Evolutionary conservation across 192 early-diverging fungal genomes (phyloP).

Genomic region (Podila clonocystis): DNA sequence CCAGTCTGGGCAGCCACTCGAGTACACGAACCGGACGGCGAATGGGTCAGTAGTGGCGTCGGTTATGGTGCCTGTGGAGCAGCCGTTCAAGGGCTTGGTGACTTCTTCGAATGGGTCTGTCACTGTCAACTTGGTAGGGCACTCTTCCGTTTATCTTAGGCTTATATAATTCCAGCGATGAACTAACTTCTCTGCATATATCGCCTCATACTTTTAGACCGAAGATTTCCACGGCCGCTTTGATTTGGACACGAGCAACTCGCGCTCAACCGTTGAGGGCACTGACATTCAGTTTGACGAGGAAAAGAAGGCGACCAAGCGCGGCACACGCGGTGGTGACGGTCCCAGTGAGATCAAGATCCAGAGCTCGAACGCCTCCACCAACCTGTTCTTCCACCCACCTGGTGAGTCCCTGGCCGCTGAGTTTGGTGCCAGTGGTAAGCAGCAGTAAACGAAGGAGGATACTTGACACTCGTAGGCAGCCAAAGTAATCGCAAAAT

Average conservation of each 20-base stretch:
- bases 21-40: slow-evolving; percentile 9
- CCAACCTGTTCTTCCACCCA: slow-evolving; percentile 25
- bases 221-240: slow-evolving; percentile 38
- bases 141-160: neutral
- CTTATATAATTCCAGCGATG: neutral
- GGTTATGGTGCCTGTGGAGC: slow-evolving; percentile 22
- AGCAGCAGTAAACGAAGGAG: neutral
- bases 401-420: slow-evolving; percentile 8
- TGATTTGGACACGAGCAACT: slow-evolving; percentile 16
- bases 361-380: slow-evolving; percentile 15
- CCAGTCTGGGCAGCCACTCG: slow-evolving; percentile 19
- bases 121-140: slow-evolving; percentile 34
- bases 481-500: neutral
- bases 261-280: slow-evolving; percentile 18
- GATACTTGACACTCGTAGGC: neutral
- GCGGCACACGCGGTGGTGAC: slow-evolving; percentile 11
- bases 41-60: slow-evolving; percentile 16
- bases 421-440: neutral
- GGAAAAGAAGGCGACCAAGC: slow-evolving; percentile 21
- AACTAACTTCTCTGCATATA: neutral
- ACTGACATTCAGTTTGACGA: slow-evolving; percentile 11
- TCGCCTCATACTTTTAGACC: slow-evolving; percentile 12
- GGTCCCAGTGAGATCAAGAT: slow-evolving; percentile 28
- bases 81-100: slow-evolving; percentile 6
- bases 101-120: slow-evolving; percentile 16